A percentile compares a stretch with the other conserved stretches of the same genome.
These are phyloP conservation scores for Symbiodinium pilosum DNA, from an alignment of 73 alveolate genomes.

Conservation along the genomic window DNA sequence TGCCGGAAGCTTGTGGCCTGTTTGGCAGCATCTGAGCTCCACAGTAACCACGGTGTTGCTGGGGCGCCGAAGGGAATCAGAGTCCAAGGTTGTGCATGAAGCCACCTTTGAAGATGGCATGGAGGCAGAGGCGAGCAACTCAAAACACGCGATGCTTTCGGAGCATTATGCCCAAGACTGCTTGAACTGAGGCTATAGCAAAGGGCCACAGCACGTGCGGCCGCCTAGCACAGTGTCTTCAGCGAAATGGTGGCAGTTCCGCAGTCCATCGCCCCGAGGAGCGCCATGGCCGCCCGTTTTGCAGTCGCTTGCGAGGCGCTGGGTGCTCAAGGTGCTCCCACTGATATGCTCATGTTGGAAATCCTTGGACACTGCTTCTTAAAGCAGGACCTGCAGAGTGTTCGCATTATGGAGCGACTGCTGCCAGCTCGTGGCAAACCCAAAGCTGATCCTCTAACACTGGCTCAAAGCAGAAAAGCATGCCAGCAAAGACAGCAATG, in stretches of 20 bases:
- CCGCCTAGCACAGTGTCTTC: neutral
- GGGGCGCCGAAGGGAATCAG: neutral
- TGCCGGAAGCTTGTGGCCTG: conserved; percentile 25
- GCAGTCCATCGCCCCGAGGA: conserved; percentile 7
- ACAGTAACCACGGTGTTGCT: neutral
- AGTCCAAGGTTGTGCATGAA: conserved; percentile 66
- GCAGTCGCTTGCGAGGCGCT: conserved; percentile 60
- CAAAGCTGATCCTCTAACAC: no score
- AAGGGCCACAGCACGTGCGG: conserved; percentile 92
- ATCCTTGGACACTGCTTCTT: no score
- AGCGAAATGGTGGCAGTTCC: neutral
- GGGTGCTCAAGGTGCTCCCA: conserved; percentile 30
- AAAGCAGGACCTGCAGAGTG: no score
- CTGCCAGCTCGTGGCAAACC: no score
- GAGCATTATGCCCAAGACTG: no score
- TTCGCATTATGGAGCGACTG: no score
- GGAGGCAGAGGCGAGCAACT: conserved; percentile 70
- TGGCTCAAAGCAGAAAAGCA: no score
- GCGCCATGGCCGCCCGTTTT: conserved; percentile 89
- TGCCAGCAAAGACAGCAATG: no score
- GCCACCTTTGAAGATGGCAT: conserved; percentile 74
- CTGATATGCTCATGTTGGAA: no score
- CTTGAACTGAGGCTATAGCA: conserved; percentile 21
- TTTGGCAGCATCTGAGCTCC: neutral
- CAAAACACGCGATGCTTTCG: neutral